Percentiles rank a stretch among this genome's conserved stretches.
Conservation (phyloP, 345 rosid species). For the Eucalyptus pauciflora region DNA sequence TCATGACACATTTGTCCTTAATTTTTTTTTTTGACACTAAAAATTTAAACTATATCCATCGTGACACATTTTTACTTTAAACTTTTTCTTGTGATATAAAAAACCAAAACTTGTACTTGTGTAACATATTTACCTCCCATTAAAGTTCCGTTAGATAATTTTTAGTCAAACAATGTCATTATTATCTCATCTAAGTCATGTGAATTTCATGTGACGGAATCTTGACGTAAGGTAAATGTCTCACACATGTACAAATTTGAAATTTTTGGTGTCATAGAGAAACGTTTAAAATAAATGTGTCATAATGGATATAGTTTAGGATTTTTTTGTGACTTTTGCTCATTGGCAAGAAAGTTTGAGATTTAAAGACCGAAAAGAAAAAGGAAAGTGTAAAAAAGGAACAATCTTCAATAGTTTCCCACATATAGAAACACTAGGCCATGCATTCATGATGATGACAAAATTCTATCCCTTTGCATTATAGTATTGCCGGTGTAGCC, state of each 20-base stretch:
- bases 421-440: neutral
- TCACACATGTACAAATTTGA: neutral
- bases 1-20: neutral
- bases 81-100: too few relatives aligned
- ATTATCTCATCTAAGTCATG: neutral
- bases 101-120: too few relatives aligned
- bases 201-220: too few relatives aligned
- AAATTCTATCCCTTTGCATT: neutral
- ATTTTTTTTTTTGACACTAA: too few relatives aligned
- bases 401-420: neutral
- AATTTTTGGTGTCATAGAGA: neutral
- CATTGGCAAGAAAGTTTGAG: neutral
- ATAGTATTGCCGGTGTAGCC: neutral
- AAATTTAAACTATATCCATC: neutral
- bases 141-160: too few relatives aligned
- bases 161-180: too few relatives aligned
- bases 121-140: too few relatives aligned
- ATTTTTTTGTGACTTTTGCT: neutral
- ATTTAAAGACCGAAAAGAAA: neutral
- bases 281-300: too few relatives aligned
- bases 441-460: neutral
- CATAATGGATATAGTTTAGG: neutral
- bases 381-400: neutral
- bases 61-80: neutral
- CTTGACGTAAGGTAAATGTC: too few relatives aligned